These are phyloP conservation scores for Pythium apleroticum DNA, from an alignment of 352 stramenopile genomes.

Conservation along the genomic window DNA sequence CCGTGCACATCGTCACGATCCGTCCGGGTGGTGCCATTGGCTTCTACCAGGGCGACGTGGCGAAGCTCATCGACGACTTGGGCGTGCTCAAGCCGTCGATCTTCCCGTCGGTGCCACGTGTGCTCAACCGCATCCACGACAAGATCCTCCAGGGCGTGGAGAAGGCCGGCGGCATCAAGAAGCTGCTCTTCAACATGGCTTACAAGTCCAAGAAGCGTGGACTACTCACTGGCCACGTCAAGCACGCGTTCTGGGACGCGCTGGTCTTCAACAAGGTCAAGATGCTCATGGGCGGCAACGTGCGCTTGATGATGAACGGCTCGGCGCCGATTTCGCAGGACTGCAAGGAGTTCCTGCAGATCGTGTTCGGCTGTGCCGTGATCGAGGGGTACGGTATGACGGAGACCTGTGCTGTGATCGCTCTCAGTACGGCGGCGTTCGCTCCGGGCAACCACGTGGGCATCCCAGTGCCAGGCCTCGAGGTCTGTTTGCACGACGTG, in stretches of 20 bases:
- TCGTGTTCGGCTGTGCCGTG: slow-evolving; percentile 86
- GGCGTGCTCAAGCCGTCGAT: slow-evolving; percentile 87
- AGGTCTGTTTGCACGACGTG: slow-evolving; percentile 89
- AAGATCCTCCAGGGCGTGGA: slow-evolving; percentile 80
- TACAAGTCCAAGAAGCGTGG: slow-evolving; percentile 39
- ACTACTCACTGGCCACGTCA: slow-evolving; percentile 37
- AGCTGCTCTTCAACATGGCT: slow-evolving; percentile 48
- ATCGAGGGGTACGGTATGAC: slow-evolving; percentile 95
- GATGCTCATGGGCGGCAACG: slow-evolving; percentile 75
- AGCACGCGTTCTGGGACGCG: slow-evolving; percentile 85
- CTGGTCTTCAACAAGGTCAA: slow-evolving; percentile 92
- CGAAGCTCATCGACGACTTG: slow-evolving; percentile 91
- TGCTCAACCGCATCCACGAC: slow-evolving; percentile 96
- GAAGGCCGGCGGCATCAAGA: slow-evolving; percentile 37
- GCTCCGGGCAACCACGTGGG: slow-evolving; percentile 88
- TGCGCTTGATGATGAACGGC: slow-evolving; percentile 90
- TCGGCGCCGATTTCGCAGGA: slow-evolving; percentile 89
- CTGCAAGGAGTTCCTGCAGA: slow-evolving; percentile 93
- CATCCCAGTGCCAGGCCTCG: slow-evolving; percentile 45
- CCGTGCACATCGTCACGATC: slow-evolving; percentile 86
- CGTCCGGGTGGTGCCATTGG: slow-evolving; percentile 69
- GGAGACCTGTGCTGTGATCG: slow-evolving; percentile 86
- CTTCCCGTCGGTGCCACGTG: slow-evolving; percentile 90
- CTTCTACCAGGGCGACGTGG: slow-evolving; percentile 80
- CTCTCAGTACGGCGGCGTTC: slow-evolving; percentile 51